Percentiles rank a stretch among this genome's conserved stretches.
phyloP scores from a whole-genome alignment of 768 basidiomycete genomes.

The Leucosporidium scottii region DNA sequence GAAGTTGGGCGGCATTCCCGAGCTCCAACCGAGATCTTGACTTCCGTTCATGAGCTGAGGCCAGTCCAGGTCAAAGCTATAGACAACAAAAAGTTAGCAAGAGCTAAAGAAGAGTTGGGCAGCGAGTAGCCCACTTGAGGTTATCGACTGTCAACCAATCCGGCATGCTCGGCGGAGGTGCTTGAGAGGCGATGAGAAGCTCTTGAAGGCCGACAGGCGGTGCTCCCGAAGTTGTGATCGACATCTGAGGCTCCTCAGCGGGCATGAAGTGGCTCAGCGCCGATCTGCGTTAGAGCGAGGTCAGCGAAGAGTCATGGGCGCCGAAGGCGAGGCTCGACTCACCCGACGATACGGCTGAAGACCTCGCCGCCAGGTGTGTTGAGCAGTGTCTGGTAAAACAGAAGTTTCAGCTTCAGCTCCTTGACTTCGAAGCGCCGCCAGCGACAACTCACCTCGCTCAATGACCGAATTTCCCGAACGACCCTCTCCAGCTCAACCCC shows the following conservation, averaged over 20 bases:
- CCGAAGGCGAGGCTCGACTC: neutral
- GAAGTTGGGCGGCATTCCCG: too few relatives aligned
- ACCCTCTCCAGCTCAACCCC: neutral
- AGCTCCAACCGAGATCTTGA: too few relatives aligned
- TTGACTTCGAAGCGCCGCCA: neutral
- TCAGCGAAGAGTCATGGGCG: neutral
- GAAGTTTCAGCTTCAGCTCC: neutral
- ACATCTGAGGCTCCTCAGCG: neutral
- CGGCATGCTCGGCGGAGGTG: neutral
- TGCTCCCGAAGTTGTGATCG: neutral
- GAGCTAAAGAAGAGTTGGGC: neutral
- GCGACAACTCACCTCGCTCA: neutral
- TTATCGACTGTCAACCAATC: neutral
- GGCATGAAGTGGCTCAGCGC: neutral
- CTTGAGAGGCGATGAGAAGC: neutral
- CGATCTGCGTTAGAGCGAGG: neutral
- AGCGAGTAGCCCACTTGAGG: neutral
- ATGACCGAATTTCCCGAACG: conserved; percentile 12
- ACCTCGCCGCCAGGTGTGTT: neutral
- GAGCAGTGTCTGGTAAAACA: neutral
- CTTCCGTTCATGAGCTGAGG: neutral
- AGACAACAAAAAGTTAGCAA: neutral
- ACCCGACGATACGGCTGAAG: neutral
- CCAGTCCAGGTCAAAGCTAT: neutral
- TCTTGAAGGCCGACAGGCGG: neutral